A percentile compares a stretch with the other conserved stretches of the same genome.
These are phyloP conservation scores for Penicillium occitanis DNA, from an alignment of 2,329 filamentous ascomycete species.

Conservation along the genomic window DNA sequence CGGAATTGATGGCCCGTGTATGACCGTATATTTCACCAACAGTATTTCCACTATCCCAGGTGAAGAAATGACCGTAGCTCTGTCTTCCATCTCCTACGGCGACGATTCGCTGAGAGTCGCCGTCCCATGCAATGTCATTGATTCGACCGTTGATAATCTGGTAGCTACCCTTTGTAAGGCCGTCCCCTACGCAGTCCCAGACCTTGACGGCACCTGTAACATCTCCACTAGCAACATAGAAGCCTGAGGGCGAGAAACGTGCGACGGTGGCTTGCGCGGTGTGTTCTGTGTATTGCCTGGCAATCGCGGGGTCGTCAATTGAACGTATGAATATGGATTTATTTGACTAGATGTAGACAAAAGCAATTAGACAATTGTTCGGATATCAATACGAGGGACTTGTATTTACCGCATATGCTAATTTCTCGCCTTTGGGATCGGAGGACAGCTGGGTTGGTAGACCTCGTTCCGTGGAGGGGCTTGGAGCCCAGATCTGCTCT, in stretches of 20 bases:
- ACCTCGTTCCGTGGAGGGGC: conserved; percentile 78
- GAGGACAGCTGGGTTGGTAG: conserved; percentile 85
- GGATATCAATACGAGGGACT: neutral
- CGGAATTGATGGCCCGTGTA: conserved; percentile 84
- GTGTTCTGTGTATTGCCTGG: conserved; percentile 90
- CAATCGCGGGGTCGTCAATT: conserved; percentile 82
- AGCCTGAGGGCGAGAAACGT: conserved; percentile 89
- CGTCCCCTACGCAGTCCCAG: conserved; percentile 85
- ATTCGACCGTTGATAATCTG: conserved; percentile 90
- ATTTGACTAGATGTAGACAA: conserved; percentile 62
- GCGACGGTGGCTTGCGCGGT: conserved; percentile 87
- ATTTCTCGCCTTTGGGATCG: conserved; percentile 84
- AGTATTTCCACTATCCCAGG: conserved; percentile 90
- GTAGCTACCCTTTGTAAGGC: conserved; percentile 91
- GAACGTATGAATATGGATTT: conserved; percentile 96
- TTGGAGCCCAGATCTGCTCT: conserved; percentile 79
- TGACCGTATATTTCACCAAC: conserved; percentile 94
- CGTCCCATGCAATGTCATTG: conserved; percentile 97
- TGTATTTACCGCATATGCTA: conserved; percentile 79
- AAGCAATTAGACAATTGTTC: conserved; percentile 15
- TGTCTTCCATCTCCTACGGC: conserved; percentile 95
- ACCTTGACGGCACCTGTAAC: conserved; percentile 79
- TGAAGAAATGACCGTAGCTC: conserved; percentile 90
- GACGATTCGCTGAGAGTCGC: conserved; percentile 93
- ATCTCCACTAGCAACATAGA: conserved; percentile 92